Conservation (phyloP, 1,284 basidiomycete genomes). For the Tetrapyrgos nigripes region DNA sequence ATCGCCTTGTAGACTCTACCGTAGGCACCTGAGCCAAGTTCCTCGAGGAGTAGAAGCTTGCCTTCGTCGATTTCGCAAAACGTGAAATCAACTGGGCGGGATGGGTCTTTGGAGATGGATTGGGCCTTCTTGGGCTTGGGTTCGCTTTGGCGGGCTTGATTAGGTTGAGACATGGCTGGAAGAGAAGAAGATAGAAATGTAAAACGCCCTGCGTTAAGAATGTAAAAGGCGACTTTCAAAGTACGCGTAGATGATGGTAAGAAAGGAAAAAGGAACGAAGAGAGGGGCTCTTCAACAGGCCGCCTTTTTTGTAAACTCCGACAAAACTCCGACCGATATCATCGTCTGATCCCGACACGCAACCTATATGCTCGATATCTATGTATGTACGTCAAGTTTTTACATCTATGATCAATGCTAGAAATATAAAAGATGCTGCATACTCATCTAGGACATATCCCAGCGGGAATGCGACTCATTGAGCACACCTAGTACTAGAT, state of each 20-base stretch:
- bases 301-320: neutral
- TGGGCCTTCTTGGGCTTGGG: neutral
- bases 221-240: constrained; percentile 4
- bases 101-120: neutral
- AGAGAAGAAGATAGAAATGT: constrained; percentile 2
- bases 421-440: too few relatives aligned
- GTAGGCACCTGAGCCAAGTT: constrained; percentile 18
- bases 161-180: constrained; percentile 2
- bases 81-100: constrained; percentile 11
- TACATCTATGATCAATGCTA: too few relatives aligned
- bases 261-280: neutral
- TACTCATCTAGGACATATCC: too few relatives aligned
- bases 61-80: constrained; percentile 9
- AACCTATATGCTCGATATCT: too few relatives aligned
- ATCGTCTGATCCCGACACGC: too few relatives aligned
- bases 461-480: too few relatives aligned
- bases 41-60: constrained; percentile 14
- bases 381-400: too few relatives aligned
- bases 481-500: too few relatives aligned
- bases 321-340: too few relatives aligned
- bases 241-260: constrained; percentile 11
- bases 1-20: constrained; percentile 20
- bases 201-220: neutral
- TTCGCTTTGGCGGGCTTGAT: constrained; percentile 4
- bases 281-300: neutral